A percentile compares a stretch with the other conserved stretches of the same genome.
Evolutionary conservation across 1,139 yeast species (phyloP).

Genomic region (Debaryomyces psychrophilus): DNA sequence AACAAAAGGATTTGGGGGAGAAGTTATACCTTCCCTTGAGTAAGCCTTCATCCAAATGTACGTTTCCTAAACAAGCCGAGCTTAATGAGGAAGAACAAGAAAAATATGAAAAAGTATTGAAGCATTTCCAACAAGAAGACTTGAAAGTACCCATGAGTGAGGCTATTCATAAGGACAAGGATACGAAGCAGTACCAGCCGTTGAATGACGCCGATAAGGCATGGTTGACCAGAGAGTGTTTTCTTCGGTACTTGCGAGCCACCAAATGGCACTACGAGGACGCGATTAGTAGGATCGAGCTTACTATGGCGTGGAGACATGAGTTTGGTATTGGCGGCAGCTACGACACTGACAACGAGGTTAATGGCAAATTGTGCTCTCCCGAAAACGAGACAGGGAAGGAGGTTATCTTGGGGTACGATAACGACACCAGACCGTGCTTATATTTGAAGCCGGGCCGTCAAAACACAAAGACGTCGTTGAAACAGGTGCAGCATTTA

Average conservation of each 20-base stretch:
- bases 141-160: slow-evolving; percentile 44
- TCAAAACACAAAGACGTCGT: slow-evolving; percentile 49
- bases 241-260: slow-evolving; percentile 50
- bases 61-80: slow-evolving; percentile 52
- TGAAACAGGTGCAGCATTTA: slow-evolving; percentile 50
- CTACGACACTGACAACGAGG: slow-evolving; percentile 36
- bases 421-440: slow-evolving; percentile 51
- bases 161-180: slow-evolving; percentile 35
- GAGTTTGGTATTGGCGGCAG: slow-evolving; percentile 44
- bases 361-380: slow-evolving; percentile 36
- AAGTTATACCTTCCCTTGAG: slow-evolving; percentile 52
- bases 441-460: slow-evolving; percentile 52
- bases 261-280: slow-evolving; percentile 47
- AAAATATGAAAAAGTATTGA: slow-evolving; percentile 61
- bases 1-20: slow-evolving; percentile 17
- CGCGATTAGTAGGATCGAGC: slow-evolving; percentile 45
- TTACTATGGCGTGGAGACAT: slow-evolving; percentile 52
- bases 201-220: slow-evolving; percentile 39
- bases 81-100: slow-evolving; percentile 57
- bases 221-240: slow-evolving; percentile 53
- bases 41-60: slow-evolving; percentile 48
- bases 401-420: slow-evolving; percentile 50
- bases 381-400: slow-evolving; percentile 52
- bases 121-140: slow-evolving; percentile 57
- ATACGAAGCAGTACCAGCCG: slow-evolving; percentile 20